A percentile compares a stretch with the other conserved stretches of the same genome.
Evolutionary conservation across 1,139 yeast genomes (phyloP).

Genomic region (Suhomyces wounanorum): DNA sequence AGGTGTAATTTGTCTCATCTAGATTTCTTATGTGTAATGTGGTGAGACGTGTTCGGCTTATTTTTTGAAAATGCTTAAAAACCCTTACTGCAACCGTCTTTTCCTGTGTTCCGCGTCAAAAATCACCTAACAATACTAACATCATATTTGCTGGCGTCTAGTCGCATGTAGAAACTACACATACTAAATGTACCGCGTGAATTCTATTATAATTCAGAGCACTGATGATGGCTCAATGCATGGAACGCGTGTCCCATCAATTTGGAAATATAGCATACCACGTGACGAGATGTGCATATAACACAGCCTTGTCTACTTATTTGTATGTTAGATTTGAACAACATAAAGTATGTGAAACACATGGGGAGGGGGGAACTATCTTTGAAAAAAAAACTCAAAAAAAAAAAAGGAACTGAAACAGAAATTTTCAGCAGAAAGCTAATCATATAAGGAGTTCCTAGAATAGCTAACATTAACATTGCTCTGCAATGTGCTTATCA

Average conservation of each 20-base stretch:
- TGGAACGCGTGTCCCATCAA: not conserved
- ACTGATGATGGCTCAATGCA: not conserved
- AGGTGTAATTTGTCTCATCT: not conserved
- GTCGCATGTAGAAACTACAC: not conserved
- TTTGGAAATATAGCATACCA: not conserved
- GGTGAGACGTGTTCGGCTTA: not conserved
- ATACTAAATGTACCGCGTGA: not conserved
- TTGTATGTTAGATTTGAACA: no score
- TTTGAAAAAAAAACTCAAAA: no score
- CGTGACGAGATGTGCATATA: not conserved
- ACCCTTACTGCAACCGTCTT: constrained; percentile 1
- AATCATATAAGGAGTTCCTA: no score
- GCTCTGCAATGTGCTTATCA: not conserved
- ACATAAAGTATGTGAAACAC: not conserved
- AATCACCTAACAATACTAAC: constrained; percentile 3
- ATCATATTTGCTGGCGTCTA: not conserved
- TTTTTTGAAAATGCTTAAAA: not conserved
- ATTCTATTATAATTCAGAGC: not conserved
- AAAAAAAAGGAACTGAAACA: not conserved
- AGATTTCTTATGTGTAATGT: not conserved
- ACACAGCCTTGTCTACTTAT: no score
- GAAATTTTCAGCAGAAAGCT: no score
- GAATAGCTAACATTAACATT: not conserved
- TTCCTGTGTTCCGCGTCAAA: constrained; percentile 7
- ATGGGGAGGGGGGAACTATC: not conserved